Conservation (phyloP, 352 stramenopile genomes). For the Phytopythium delawarense region DNA sequence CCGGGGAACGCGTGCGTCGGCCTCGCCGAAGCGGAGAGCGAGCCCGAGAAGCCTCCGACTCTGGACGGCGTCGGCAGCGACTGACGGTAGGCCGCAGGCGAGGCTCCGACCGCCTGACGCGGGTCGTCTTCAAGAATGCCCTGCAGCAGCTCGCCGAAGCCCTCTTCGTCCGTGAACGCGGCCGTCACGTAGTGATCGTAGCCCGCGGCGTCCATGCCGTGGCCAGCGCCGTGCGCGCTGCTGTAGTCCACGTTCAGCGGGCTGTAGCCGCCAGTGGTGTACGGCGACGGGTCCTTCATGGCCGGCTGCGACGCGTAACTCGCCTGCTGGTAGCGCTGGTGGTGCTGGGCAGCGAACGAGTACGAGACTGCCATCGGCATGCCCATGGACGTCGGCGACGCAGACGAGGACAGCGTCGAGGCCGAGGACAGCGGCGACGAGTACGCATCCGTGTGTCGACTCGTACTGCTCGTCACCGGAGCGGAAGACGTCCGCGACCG, state of each 20-base stretch:
- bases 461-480: neutral
- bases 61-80: neutral
- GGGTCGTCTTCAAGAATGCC: slow-evolving; percentile 70
- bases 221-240: slow-evolving; percentile 9
- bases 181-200: slow-evolving; percentile 60
- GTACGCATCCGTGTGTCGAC: neutral
- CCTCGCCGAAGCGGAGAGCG: neutral
- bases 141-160: slow-evolving; percentile 64
- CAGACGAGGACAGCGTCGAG: neutral
- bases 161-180: slow-evolving; percentile 59
- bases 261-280: slow-evolving; percentile 22
- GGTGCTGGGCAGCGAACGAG: slow-evolving; percentile 3
- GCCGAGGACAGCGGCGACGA: neutral
- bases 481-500: neutral
- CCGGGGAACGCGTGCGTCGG: neutral
- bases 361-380: slow-evolving; percentile 3
- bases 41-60: neutral
- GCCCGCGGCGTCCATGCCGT: slow-evolving; percentile 4
- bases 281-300: slow-evolving; percentile 17
- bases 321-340: neutral
- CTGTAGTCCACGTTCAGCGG: slow-evolving; percentile 19
- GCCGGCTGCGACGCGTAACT: slow-evolving; percentile 6
- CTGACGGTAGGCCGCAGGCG: slow-evolving; percentile 8
- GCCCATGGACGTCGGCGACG: neutral
- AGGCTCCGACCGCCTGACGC: slow-evolving; percentile 12